Base-by-base conservation (phyloP, 129 eudicot genomes). In the Flaveria robusta region DNA sequence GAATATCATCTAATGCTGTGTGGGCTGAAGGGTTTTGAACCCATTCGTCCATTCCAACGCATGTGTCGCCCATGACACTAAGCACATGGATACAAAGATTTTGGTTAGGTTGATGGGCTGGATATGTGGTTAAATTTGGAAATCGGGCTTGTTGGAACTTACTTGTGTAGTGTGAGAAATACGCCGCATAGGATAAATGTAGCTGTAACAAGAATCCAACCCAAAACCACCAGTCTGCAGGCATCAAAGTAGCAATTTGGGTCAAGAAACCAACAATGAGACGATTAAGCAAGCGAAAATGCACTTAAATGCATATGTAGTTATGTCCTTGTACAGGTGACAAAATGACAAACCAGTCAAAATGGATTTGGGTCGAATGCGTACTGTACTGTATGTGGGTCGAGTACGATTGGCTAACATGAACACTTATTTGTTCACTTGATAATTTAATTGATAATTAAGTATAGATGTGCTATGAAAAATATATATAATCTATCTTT, bases 11-110 rank as follows among this genome's bases (percentile, higher is more conserved):
- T 41, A 92, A 76, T 19, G 98, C 87, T 11, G 98, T 86, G 59
- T 92, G 91, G 74, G 94, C 90, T 5, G 82, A 79, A 3, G 98
- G 98, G 59, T 90, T 86, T 22, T 72, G 74, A 37, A 87, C 92
- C 98, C 98, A 92, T 47, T 92, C 81, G 49, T 90, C 85, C 96
- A 92, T 88, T 15, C 96, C 96, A n/a, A 90, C 96, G 46, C 98
- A 92, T 20, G 94, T 90, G 66, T 92, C 98, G 13, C 91, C 96
- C 72, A 82, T 70, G 59, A 83, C 84, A 79, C 98, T 92, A n/a
- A 31, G 18, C 79, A 12, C 34, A 78, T 8, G 34, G 0, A 60
- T 43, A 42, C 16, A 50, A 62, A 77, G 47, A 1, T 19, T 9
- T 72, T 11, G 4, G 69, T 88, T 78, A 78, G 76, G 43, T 71